Evolutionary conservation across 2,329 filamentous ascomycete species (phyloP).

Genomic region (Gremmenia infestans): DNA sequence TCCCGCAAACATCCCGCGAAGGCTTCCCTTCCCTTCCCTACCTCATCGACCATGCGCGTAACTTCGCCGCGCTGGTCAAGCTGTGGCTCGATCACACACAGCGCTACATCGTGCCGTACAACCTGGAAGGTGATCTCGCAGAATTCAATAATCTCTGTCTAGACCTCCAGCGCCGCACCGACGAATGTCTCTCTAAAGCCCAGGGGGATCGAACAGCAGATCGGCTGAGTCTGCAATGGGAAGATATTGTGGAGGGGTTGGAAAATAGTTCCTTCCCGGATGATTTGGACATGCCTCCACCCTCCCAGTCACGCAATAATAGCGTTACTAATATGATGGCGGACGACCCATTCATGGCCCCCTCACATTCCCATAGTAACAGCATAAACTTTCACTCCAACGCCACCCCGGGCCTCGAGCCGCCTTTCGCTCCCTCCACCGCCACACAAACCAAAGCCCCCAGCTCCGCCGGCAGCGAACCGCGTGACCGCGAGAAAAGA

Average conservation of each 20-base stretch:
- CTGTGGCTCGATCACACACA: conserved; percentile 62
- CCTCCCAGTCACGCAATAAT: not conserved
- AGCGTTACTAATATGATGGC: too few relatives aligned
- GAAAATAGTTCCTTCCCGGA: conserved; percentile 18
- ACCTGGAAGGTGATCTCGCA: conserved; percentile 27
- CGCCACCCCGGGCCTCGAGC: not conserved
- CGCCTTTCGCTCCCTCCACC: conserved; percentile 4
- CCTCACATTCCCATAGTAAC: not conserved
- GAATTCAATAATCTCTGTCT: conserved; percentile 30
- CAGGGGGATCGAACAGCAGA: conserved; percentile 24
- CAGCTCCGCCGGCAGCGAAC: conserved; percentile 24
- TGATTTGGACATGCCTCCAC: not conserved
- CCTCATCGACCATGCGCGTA: conserved; percentile 82
- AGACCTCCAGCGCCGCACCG: conserved; percentile 27
- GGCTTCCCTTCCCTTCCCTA: conserved; percentile 92
- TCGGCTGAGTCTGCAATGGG: conserved; percentile 24
- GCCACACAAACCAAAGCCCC: conserved; percentile 12
- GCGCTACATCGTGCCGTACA: conserved; percentile 10
- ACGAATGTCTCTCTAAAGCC: conserved; percentile 30
- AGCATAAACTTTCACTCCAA: not conserved
- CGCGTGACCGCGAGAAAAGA: conserved; percentile 15
- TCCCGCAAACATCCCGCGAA: conserved; percentile 77
- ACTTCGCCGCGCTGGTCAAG: conserved; percentile 77
- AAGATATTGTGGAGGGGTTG: conserved; percentile 26
- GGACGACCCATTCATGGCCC: not conserved